A percentile compares a stretch with the other conserved stretches of the same genome.
phyloP scores from a whole-genome alignment of 208 protist species.

The Trypanosoma lewisi region DNA sequence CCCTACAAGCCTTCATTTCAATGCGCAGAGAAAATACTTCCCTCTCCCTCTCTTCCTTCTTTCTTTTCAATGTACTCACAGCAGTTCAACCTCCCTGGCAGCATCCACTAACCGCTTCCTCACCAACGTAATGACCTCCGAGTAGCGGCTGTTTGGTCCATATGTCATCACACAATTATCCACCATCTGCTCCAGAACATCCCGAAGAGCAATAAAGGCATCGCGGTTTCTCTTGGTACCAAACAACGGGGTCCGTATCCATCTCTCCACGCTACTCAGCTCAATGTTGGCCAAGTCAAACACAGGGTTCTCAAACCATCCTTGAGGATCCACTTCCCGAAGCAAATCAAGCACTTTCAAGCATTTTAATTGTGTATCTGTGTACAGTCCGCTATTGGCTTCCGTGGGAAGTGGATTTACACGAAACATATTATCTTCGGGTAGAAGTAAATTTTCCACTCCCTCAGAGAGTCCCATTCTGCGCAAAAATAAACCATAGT shows the following conservation, averaged over 20 bases:
- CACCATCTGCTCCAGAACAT: constrained; percentile 79
- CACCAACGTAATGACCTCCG: constrained; percentile 56
- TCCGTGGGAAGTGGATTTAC: constrained; percentile 17
- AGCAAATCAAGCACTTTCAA: constrained; percentile 53
- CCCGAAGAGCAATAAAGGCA: constrained; percentile 63
- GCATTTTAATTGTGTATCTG: constrained; percentile 35
- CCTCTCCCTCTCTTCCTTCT: not conserved
- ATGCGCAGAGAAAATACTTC: not conserved
- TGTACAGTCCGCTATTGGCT: constrained; percentile 6
- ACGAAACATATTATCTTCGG: constrained; percentile 26
- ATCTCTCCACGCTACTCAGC: constrained; percentile 61
- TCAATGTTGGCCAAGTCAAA: constrained; percentile 80
- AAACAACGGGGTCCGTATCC: constrained; percentile 51
- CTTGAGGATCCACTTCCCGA: constrained; percentile 43
- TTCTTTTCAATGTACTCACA: constrained; percentile 23
- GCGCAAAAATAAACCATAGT: constrained; percentile 22
- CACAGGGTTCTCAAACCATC: constrained; percentile 77
- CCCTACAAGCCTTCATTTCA: not conserved
- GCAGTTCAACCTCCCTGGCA: constrained; percentile 43
- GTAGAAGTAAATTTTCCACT: not conserved
- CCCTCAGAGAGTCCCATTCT: constrained; percentile 1
- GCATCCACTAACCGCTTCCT: constrained; percentile 69
- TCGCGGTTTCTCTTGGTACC: constrained; percentile 49
- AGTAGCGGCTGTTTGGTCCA: constrained; percentile 68
- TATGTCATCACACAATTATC: constrained; percentile 76